Base-by-base conservation (phyloP, 106 monocot genomes). In the Phalaenopsis aphrodite region DNA sequence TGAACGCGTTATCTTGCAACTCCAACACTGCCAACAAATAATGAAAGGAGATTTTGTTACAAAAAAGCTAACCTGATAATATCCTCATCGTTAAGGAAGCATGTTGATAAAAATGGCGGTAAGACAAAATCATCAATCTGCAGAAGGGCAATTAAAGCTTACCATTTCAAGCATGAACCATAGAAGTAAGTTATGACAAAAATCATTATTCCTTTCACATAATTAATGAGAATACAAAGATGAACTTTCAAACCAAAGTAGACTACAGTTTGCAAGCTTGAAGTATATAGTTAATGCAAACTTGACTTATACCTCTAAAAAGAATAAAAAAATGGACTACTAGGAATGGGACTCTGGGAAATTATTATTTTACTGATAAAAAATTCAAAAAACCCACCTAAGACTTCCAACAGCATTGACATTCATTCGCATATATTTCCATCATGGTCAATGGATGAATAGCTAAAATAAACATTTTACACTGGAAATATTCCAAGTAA, bases 121-220 rank as follows among this genome's bases (percentile, higher is more conserved):
- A 95, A 72, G 38, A 83, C 87, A 80, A 92, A 92, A 47, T 77
- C 88, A 86, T 92, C 92, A 84, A 95, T 90, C 94, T 95, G 90
- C 75, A 89, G 30, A 76, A 48, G 41, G 19, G 77, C 41, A 72
- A 69, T 19, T 18, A 42, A 39, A 45, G 42, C 2, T 74, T 74
- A 18, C 74, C 41, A 74, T 42, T 74, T 74, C 19, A 41, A 74
- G 18, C 17, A 74, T 74, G 43, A n/a, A 11, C 38, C 37, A 69
- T 37, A 39, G 39, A 69, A 37, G 1, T 38, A 69, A 69, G 69
- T 10, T 12, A 21, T 12, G 3, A 6, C 0, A 43, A 74, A 7
- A 74, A 37, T 69, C 11, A 69, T 74, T 42, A 18, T n/a, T n/a
- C 17, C 19, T 15, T 11, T 21, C 58, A 43, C 6, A 43, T 11